These are phyloP conservation scores for Quercus cerris DNA, from an alignment of 306 rosid genomes.

Conservation along the genomic window DNA sequence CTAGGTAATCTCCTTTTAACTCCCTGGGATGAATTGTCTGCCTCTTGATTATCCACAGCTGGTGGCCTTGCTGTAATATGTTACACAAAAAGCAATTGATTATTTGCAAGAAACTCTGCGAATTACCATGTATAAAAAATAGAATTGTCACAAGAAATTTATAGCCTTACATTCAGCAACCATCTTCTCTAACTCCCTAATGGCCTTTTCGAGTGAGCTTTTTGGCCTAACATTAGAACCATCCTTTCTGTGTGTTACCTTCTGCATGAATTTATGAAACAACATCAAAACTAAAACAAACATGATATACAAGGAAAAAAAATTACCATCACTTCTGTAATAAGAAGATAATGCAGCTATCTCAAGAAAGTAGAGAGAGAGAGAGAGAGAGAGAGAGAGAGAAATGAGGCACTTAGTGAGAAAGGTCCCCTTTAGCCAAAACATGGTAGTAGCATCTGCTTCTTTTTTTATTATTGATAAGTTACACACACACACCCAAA, in stretches of 20 bases:
- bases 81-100: constrained; percentile 17
- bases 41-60: constrained; percentile 72
- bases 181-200: constrained; percentile 88
- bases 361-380: too few species aligned
- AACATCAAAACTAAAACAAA: constrained; percentile 14
- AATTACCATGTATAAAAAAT: constrained; percentile 17
- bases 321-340: constrained; percentile 6
- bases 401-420: not conserved
- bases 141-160: constrained; percentile 16
- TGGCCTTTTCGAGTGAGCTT: constrained; percentile 89
- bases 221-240: constrained; percentile 79
- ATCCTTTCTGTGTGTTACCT: constrained; percentile 66
- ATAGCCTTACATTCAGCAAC: constrained; percentile 87
- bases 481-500: too few species aligned
- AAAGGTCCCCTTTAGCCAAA: not conserved
- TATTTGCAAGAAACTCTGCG: constrained; percentile 17
- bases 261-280: constrained; percentile 55
- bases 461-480: not conserved
- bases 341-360: not conserved
- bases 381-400: too few species aligned
- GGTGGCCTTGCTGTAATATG: constrained; percentile 90
- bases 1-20: constrained; percentile 95
- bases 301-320: constrained; percentile 3
- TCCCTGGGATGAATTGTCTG: constrained; percentile 69
- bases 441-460: constrained; percentile 16